Percentiles rank a stretch among this genome's conserved stretches.
These are phyloP conservation scores for Mayamaea pseudoterrestris DNA, from an alignment of 108 stramenopile species.

Conservation along the genomic window DNA sequence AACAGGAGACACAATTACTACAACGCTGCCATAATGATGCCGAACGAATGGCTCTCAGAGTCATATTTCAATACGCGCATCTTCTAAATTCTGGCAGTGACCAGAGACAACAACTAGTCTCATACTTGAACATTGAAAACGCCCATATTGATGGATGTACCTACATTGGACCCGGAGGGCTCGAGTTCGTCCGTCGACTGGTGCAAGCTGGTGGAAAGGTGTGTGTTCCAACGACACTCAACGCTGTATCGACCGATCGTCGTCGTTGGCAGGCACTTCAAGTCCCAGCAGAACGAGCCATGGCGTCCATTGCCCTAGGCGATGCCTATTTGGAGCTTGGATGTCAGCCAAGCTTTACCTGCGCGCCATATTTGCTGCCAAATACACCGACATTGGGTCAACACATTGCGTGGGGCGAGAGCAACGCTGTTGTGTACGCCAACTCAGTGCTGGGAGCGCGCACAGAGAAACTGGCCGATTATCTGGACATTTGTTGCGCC, in stretches of 20 bases:
- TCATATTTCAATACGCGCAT: constrained; percentile 42
- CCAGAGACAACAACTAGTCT: constrained; percentile 11
- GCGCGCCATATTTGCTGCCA: constrained; percentile 72
- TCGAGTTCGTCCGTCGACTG: constrained; percentile 42
- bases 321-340: constrained; percentile 64
- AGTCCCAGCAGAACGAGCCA: constrained; percentile 26
- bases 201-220: constrained; percentile 54
- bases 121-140: constrained; percentile 22
- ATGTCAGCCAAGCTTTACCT: constrained; percentile 58
- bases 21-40: constrained; percentile 15
- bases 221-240: constrained; percentile 61
- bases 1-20: constrained; percentile 29
- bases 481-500: constrained; percentile 74
- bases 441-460: constrained; percentile 69
- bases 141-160: constrained; percentile 81
- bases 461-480: constrained; percentile 81
- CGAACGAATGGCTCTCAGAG: constrained; percentile 31
- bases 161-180: constrained; percentile 68
- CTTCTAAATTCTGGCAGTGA: too few species aligned
- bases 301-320: constrained; percentile 39
- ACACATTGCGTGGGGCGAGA: constrained; percentile 69
- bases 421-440: constrained; percentile 75
- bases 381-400: constrained; percentile 14
- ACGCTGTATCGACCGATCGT: constrained; percentile 64
- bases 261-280: constrained; percentile 51